Conservation (phyloP, 306 rosid genomes). For the Cyclanthera cordifolia region DNA sequence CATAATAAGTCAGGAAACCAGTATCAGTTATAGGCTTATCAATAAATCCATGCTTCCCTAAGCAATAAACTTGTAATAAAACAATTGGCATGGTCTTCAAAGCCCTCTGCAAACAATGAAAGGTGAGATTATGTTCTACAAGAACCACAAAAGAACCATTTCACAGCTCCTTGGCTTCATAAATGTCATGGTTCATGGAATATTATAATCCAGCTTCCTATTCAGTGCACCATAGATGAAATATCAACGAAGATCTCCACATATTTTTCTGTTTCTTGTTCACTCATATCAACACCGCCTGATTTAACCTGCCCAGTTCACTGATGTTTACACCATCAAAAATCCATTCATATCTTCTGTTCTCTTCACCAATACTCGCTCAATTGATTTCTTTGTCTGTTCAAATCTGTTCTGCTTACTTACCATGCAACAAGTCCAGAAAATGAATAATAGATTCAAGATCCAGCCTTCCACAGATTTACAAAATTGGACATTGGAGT, state of each 20-base stretch:
- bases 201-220: slow-evolving; percentile 1
- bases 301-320: not conserved
- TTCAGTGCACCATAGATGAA: not conserved
- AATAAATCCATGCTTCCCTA: not conserved
- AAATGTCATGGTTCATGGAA: not conserved
- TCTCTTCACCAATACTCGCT: not conserved
- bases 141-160: not conserved
- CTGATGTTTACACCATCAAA: not conserved
- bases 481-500: slow-evolving; percentile 12
- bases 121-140: not conserved
- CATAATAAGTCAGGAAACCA: not conserved
- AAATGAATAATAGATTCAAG: slow-evolving; percentile 9
- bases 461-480: slow-evolving; percentile 5
- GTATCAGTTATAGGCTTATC: not conserved
- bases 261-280: not conserved
- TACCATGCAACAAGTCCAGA: slow-evolving; percentile 8
- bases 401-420: slow-evolving; percentile 6
- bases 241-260: not conserved
- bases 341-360: not conserved
- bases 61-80: not conserved
- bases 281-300: not conserved
- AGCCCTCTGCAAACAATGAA: not conserved
- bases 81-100: not conserved
- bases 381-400: not conserved
- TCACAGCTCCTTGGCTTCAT: slow-evolving; percentile 1